Percentiles rank a stretch among this genome's conserved stretches.
Conservation (phyloP, 371 early-diverging fungal genomes). For the Haplosporangium sp. region DNA sequence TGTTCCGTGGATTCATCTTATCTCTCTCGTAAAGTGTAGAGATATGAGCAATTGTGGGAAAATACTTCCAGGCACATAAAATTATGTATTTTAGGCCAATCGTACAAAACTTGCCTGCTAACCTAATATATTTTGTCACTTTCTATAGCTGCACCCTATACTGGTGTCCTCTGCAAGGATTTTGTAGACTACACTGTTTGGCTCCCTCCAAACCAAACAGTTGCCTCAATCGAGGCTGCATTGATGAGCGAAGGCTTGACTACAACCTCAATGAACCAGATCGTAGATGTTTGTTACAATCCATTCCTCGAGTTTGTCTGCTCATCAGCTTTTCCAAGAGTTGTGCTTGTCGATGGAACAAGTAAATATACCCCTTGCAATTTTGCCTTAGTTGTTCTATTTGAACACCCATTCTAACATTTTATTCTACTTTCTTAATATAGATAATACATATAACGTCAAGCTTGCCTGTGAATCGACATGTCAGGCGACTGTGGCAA, state of each 20-base stretch:
- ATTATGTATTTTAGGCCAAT: background rate
- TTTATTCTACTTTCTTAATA: background rate
- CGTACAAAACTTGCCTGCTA: too few relatives aligned
- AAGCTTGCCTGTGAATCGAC: constrained; percentile 63
- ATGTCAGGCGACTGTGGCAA: constrained; percentile 54
- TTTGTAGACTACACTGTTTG: constrained; percentile 44
- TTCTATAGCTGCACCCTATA: constrained; percentile 30
- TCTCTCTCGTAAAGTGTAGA: background rate
- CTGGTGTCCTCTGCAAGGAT: constrained; percentile 33
- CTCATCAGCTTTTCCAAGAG: constrained; percentile 32
- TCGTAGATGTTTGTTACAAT: constrained; percentile 18
- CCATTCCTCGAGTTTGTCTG: constrained; percentile 37
- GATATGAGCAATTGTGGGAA: background rate
- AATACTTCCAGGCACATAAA: background rate
- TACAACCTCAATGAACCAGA: background rate
- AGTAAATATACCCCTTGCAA: background rate
- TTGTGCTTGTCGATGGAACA: background rate
- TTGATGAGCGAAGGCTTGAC: constrained; percentile 5
- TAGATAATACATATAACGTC: constrained; percentile 32
- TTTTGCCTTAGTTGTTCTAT: too few relatives aligned
- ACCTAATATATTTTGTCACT: background rate
- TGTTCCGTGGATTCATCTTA: too few relatives aligned
- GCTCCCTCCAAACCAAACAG: constrained; percentile 35
- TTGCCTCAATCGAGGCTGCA: constrained; percentile 17
- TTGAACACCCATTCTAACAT: too few relatives aligned